These are phyloP conservation scores for Auricularia sp. DNA, from an alignment of 768 basidiomycete genomes.

Conservation along the genomic window DNA sequence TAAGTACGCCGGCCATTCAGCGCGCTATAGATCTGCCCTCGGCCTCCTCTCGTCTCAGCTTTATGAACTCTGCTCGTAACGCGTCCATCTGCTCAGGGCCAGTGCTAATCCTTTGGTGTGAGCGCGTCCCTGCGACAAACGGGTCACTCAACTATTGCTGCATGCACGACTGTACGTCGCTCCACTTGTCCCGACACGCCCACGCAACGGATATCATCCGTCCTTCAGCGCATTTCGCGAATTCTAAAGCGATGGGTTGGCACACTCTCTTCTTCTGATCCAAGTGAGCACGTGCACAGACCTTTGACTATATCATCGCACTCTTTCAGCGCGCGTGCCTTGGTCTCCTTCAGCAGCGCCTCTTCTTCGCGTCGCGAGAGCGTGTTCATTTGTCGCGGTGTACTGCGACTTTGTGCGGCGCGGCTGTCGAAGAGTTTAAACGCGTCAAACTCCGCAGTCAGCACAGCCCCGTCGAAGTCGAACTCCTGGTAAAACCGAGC, in stretches of 20 bases:
- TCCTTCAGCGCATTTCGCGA: slow-evolving; percentile 74
- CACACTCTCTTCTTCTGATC: not conserved
- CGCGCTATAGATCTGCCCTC: not conserved
- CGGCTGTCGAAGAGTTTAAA: too few species aligned
- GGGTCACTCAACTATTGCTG: slow-evolving; percentile 44
- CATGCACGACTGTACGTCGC: slow-evolving; percentile 68
- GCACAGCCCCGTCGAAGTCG: too few species aligned
- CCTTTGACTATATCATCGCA: slow-evolving; percentile 73
- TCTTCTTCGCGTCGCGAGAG: slow-evolving; percentile 85
- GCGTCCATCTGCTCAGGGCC: slow-evolving; percentile 63
- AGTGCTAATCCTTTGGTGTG: slow-evolving; percentile 34
- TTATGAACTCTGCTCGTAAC: slow-evolving; percentile 63
- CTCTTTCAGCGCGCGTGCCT: slow-evolving; percentile 66
- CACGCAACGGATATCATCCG: slow-evolving; percentile 78
- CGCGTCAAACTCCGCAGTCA: too few species aligned
- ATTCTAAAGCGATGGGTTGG: slow-evolving; percentile 36
- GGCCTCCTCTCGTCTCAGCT: slow-evolving; percentile 22
- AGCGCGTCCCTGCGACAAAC: not conserved
- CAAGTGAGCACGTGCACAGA: slow-evolving; percentile 15
- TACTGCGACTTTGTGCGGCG: not conserved
- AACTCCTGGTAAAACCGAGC: too few species aligned
- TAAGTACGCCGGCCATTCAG: not conserved
- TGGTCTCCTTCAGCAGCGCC: slow-evolving; percentile 70
- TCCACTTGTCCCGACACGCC: slow-evolving; percentile 65
- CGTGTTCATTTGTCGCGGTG: slow-evolving; percentile 48